Percentiles rank a stretch among this genome's conserved stretches.
Evolutionary conservation across 75 land plant species (phyloP).

Genomic region (Chamaecyparis obtusa): DNA sequence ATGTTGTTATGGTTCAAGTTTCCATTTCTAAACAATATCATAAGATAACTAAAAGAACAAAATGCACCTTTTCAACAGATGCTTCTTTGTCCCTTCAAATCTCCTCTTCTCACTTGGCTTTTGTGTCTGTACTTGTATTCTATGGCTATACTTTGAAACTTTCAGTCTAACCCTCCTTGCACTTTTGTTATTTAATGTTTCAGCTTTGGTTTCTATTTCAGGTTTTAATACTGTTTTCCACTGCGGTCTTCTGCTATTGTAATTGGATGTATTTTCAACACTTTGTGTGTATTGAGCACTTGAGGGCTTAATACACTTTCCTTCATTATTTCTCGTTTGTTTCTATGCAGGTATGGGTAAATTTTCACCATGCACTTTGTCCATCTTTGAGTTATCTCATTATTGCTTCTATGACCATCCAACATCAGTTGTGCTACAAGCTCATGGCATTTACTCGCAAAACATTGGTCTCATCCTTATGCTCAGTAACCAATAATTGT

Average conservation of each 20-base stretch:
- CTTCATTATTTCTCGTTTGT: not conserved
- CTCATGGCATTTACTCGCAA: too few relatives aligned
- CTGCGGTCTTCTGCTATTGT: not conserved
- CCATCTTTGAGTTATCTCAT: not conserved
- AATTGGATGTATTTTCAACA: not conserved
- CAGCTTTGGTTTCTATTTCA: not conserved
- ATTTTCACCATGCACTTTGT: not conserved
- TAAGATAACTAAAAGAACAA: not conserved
- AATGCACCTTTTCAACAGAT: not conserved
- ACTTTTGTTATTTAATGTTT: not conserved
- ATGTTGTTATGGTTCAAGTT: too few relatives aligned
- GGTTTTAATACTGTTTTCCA: not conserved
- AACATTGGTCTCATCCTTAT: too few relatives aligned
- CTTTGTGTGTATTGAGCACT: not conserved
- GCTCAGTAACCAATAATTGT: too few relatives aligned
- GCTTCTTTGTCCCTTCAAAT: not conserved
- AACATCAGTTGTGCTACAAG: too few relatives aligned
- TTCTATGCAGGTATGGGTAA: not conserved
- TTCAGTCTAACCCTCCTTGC: not conserved
- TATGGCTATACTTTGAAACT: not conserved
- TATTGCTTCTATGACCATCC: too few relatives aligned
- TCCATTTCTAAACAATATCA: not conserved
- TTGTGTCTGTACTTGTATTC: not conserved
- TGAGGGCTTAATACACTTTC: not conserved
- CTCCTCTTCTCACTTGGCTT: not conserved